A percentile compares a stretch with the other conserved stretches of the same genome.
Conservation (phyloP, 116 monocot genomes). For the Dioscorea cayenensis region DNA sequence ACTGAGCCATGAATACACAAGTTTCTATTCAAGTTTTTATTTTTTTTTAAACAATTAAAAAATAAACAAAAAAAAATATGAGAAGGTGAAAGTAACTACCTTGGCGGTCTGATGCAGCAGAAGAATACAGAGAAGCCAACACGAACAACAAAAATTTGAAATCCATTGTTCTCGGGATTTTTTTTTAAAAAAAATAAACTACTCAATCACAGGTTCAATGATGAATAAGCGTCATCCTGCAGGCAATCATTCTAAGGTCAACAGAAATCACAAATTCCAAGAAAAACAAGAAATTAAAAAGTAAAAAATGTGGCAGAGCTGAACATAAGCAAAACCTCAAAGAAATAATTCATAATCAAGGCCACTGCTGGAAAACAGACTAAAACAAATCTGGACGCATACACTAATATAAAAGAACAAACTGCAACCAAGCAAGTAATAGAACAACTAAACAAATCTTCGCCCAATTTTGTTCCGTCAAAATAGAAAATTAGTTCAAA, state of each 20-base stretch:
- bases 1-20: no score
- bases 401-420: no score
- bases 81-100: constrained; percentile 19
- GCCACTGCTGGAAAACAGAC: no score
- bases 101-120: constrained; percentile 44
- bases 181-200: neutral
- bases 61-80: neutral
- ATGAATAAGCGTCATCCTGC: neutral
- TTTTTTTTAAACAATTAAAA: neutral
- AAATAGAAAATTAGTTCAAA: neutral
- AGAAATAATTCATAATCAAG: no score
- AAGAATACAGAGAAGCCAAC: constrained; percentile 19
- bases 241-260: neutral
- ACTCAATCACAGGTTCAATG: neutral
- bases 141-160: constrained; percentile 17
- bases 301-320: neutral
- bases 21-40: neutral
- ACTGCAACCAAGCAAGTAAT: no score
- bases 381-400: no score
- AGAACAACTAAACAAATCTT: no score
- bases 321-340: neutral
- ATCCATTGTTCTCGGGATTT: constrained; percentile 18
- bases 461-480: no score
- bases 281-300: neutral
- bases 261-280: neutral